Evolutionary conservation across 139 green algal genomes (phyloP), one percentile per base, ranked within the genome.

Genomic region (Klebsormidium nitens): DNA sequence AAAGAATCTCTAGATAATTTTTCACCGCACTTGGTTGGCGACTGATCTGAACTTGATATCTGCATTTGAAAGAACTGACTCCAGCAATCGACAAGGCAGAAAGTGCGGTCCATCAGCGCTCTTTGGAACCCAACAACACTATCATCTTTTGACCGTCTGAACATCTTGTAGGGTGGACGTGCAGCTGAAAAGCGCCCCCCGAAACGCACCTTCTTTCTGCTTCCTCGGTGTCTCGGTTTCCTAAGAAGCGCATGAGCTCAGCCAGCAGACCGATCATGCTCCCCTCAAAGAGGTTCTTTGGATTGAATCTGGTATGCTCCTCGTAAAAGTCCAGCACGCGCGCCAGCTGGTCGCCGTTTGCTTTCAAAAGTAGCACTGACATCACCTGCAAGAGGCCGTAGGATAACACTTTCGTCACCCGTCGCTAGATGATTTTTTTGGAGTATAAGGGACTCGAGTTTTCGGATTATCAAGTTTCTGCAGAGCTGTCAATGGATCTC

Each of bases 281-380:
- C n/a, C 36, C 70, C 1, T 23, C 31, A 32, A 77, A 75, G 17
- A 77, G 28, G 64, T 59, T 50, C 37, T 44, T 6, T 1, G 19
- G 35, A 23, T 36, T 34, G 32, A 28, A 58, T 2, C 48, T 63
- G 11, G 70, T 77, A 35, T 49, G 6, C 5, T 35, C 35, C 6
- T 75, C 70, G n/a, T 77, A 77, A 28, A 77, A 77, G 32, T 67
- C 28, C 42, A 77, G 64, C 32, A 65, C 36, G 32, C 23, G 19
- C 50, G 34, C 23, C 34, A 77, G 37, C 5, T 50, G 26, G 0
- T 72, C 14, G 36, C 70, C 42, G 29, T 75, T 35, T 56, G 64
- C 67, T 28, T 29, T 19, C 36, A 74, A 63, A 31, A 77, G 70
- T n/a, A 74, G 32, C 34, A 8, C 19, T 2, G 34, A 46, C 1